Evolutionary conservation across 345 rosid species (phyloP).

Genomic region (Populus ilicifolia): DNA sequence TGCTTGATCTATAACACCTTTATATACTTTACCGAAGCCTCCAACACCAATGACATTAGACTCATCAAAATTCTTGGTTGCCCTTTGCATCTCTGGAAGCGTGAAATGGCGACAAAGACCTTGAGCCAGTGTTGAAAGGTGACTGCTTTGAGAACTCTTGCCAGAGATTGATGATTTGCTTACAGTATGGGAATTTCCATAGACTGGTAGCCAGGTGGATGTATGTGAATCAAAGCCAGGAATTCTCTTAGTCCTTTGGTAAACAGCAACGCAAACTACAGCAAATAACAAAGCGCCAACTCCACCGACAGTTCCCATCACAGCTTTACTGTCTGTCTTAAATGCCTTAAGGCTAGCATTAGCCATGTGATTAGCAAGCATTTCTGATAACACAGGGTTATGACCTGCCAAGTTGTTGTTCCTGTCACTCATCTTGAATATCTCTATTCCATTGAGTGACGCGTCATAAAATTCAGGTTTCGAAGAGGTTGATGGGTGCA

Average conservation of each 20-base stretch:
- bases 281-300: slow-evolving; percentile 45
- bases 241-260: slow-evolving; percentile 32
- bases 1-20: slow-evolving; percentile 54
- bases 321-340: neutral
- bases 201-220: slow-evolving; percentile 65
- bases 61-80: slow-evolving; percentile 63
- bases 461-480: slow-evolving; percentile 49
- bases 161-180: slow-evolving; percentile 50
- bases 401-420: slow-evolving; percentile 55
- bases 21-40: slow-evolving; percentile 89
- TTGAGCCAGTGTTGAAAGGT: slow-evolving; percentile 51
- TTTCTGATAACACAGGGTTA: slow-evolving; percentile 53
- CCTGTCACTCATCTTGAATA: slow-evolving; percentile 56
- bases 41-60: slow-evolving; percentile 74
- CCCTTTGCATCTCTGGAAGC: slow-evolving; percentile 49
- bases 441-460: slow-evolving; percentile 63
- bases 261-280: slow-evolving; percentile 43
- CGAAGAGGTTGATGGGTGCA: slow-evolving; percentile 43
- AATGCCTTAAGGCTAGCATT: slow-evolving; percentile 11
- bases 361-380: slow-evolving; percentile 39
- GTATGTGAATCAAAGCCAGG: slow-evolving; percentile 40
- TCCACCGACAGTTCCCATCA: slow-evolving; percentile 62
- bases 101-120: slow-evolving; percentile 75
- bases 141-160: slow-evolving; percentile 39
- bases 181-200: slow-evolving; percentile 43